phyloP scores from a whole-genome alignment of 2,329 filamentous ascomycete species.

The Herpotrichia juniperi region DNA sequence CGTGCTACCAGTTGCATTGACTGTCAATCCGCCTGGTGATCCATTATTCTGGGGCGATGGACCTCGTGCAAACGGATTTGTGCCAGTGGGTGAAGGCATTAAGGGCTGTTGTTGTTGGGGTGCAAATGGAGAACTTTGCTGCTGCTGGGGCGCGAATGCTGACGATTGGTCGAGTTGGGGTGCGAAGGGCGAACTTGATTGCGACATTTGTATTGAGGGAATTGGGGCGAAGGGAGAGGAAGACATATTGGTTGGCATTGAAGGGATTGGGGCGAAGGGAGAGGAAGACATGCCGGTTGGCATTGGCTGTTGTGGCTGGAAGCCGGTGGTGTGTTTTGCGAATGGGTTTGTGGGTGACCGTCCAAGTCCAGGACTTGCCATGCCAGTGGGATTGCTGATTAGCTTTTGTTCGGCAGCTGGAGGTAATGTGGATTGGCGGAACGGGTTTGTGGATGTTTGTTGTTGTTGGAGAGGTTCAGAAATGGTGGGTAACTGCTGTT shows the following conservation, averaged over 20 bases:
- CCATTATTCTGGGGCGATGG: constrained; percentile 47
- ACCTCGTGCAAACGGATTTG: constrained; percentile 72
- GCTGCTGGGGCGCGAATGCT: constrained; percentile 44
- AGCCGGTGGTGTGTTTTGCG: constrained; percentile 63
- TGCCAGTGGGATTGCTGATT: constrained; percentile 38
- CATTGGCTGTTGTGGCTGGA: constrained; percentile 28
- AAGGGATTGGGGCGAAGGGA: constrained; percentile 29
- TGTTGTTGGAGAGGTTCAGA: constrained; percentile 54
- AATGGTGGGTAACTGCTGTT: constrained; percentile 36
- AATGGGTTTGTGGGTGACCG: constrained; percentile 87
- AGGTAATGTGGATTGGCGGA: constrained; percentile 84
- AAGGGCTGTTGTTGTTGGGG: constrained; percentile 52
- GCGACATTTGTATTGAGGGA: constrained; percentile 35
- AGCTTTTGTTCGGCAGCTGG: constrained; percentile 33
- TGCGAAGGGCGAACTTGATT: constrained; percentile 35
- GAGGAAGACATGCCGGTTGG: constrained; percentile 27
- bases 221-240: constrained; percentile 33
- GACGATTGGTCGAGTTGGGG: constrained; percentile 32
- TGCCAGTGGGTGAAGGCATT: constrained; percentile 68
- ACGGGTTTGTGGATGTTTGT: constrained; percentile 81
- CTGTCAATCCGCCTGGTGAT: constrained; percentile 52
- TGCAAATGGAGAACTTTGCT: constrained; percentile 43
- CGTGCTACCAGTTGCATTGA: constrained; percentile 84
- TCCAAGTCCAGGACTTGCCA: constrained; percentile 47
- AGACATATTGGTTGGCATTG: constrained; percentile 20